A percentile compares a stretch with the other conserved stretches of the same genome.
These are phyloP conservation scores for Agaricus blazei DNA, from an alignment of 768 basidiomycete genomes.

Conservation along the genomic window DNA sequence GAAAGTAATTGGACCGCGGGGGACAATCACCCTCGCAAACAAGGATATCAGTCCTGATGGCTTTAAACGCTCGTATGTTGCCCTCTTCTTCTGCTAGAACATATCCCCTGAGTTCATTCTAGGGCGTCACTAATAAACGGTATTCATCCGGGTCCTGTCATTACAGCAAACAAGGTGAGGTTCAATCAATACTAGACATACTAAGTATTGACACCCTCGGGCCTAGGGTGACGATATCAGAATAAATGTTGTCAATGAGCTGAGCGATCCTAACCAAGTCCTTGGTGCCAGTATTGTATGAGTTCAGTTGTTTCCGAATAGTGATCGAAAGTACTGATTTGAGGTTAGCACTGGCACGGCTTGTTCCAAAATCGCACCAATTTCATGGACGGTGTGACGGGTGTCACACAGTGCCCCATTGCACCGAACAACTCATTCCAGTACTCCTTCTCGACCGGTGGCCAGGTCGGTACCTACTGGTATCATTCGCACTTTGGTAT, in stretches of 20 bases:
- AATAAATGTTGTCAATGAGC: slow-evolving; percentile 40
- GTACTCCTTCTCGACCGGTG: slow-evolving; percentile 28
- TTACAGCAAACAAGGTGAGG: slow-evolving; percentile 11
- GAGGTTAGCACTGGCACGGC: slow-evolving; percentile 42
- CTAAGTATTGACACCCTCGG: background rate
- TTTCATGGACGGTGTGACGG: slow-evolving; percentile 34
- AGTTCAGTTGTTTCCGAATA: background rate
- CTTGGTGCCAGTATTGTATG: slow-evolving; percentile 44
- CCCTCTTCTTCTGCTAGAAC: background rate
- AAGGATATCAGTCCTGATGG: slow-evolving; percentile 9
- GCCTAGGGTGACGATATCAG: slow-evolving; percentile 31
- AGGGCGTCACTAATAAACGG: slow-evolving; percentile 9
- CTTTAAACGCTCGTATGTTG: slow-evolving; percentile 12
- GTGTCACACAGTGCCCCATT: slow-evolving; percentile 39
- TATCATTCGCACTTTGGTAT: slow-evolving; percentile 19
- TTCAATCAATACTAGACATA: background rate
- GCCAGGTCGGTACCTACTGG: slow-evolving; percentile 43
- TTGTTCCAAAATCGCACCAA: slow-evolving; percentile 29
- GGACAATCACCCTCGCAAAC: slow-evolving; percentile 4
- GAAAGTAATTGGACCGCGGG: background rate
- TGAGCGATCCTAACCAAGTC: slow-evolving; percentile 45
- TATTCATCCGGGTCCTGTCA: slow-evolving; percentile 12
- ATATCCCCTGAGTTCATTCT: background rate
- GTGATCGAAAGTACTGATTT: background rate
- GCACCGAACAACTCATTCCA: slow-evolving; percentile 31